Evolutionary conservation across 108 stramenopile species (phyloP), one percentile per base, ranked within the genome.

Genomic region (Stephanodiscus triporus): DNA sequence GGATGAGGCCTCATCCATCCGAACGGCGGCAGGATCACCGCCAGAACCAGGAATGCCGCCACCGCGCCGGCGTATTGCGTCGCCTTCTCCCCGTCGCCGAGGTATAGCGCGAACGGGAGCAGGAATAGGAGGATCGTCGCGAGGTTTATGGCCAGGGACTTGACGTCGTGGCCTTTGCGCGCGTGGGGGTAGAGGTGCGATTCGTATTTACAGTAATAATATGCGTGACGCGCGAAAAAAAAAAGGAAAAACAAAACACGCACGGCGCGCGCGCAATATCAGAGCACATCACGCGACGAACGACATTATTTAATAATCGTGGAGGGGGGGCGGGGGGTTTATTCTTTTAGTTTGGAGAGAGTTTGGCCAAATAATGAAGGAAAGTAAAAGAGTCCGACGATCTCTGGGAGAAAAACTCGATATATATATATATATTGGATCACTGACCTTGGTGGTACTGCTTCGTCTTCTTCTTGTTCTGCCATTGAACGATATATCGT

Each of bases 1-100:
- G 88, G 88, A 71, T 95, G 93, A 23, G 93, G 93, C 71, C 91
- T 77, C 81, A 78, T 74, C 82, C 83, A 86, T 36, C 93, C 93
- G 16, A 91, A 49, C 20, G 93, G 93, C 16, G 93, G 93, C 4
- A 78, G 73, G 24, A 95, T 29, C 5, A 86, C 68, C 0, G 91
- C 85, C 32, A 92, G 13, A 1, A 85, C 26, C 26, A 91, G 64
- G 20, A 70, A 40, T 26, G 42, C 87, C 0, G 47, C 84, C 13
- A 89, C 85, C 2, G 82, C 67, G 42, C 60, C 82, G 47, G 77
- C 47, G 36, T 70, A 70, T 14, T 67, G 40, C 17, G 82, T 43
- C 17, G 27, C 64, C 57, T 76, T 80, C 20, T 78, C 81, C 26
- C 67, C 66, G 56, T 85, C 76, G 60, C 76, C 75, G 29, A 75